Base-by-base conservation (phyloP, 768 basidiomycete species). In the Suillus americanus region DNA sequence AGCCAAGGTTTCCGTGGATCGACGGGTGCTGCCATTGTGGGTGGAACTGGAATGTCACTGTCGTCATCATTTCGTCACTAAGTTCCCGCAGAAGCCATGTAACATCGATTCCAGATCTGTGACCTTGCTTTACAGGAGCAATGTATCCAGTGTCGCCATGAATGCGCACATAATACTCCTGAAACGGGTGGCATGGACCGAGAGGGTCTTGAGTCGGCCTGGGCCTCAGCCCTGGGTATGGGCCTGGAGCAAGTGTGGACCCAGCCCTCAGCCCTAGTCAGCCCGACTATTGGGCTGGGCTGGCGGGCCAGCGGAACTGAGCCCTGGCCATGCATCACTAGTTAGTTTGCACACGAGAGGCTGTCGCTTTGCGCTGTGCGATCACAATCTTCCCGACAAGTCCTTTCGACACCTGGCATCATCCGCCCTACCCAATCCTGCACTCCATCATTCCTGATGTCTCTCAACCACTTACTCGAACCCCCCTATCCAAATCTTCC, bases 341-440 rank as follows among this genome's bases (percentile, higher is more conserved):
- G 28, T 30, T 30, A 30, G 28, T 25, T 33, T 33, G 33, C 33
- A 33, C 33, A 5, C 33, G 33, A 33, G 33, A 33, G 33, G 33
- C 5, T 33, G 33, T 33, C 33, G 1, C 33, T 5, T 8, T 33
- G 33, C 33, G 33, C 33, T 30, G 28, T 38, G 3, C 18, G 14
- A 40, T 59, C 38, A 59, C 57, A 59, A 18, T 57, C 16, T 40
- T 25, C 23, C 56, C 56, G 9, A 41, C 9, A 10, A 7, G 5
- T 28, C 20, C 16, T 28, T 25, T 65, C 40, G 53, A 33, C 5
- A 37, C 35, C 75, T 71, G n/a, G 70, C 72, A 28, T 75, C 60
- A 67, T 71, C 65, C 57, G 80, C 59, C 80, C 82, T 12, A 86
- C 79, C 91, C 91, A 93, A 66, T 91, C 89, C 38, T 83, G 73